Base-by-base conservation (phyloP, 2,329 filamentous ascomycete genomes). In the Aureobasidium sp. region DNA sequence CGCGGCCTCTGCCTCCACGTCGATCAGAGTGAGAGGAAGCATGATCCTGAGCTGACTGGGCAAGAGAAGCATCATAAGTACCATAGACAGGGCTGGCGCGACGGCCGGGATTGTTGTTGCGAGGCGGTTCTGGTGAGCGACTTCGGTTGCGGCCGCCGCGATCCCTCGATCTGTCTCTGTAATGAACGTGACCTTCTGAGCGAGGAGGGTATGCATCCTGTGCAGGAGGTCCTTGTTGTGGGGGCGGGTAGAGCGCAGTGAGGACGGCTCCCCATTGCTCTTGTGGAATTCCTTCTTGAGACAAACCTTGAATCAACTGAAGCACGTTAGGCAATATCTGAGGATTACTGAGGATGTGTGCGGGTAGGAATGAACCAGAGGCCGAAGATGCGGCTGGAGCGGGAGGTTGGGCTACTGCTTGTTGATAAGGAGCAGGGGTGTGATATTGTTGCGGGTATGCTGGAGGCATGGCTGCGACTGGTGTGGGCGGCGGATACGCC, bases 201-300 rank as follows among this genome's bases (percentile, higher is more conserved):
- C 34, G 48, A 27, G 39, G 11, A 37, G 39, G 51, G 17, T 62
- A 62, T 27, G 29, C 17, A 22, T 62, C 60, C 12, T 62, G 60
- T 51, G 64, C 57, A 14, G 67, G 66, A 12, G 49, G 41, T 5
- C 12, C 42, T 39, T 67, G 63, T 48, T 69, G 39, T 8, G 62
- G 68, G 42, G 72, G 68, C n/a, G 70, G 69, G 59, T 70, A 67
- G 47, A 84, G 76, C 57, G 82, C 77, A 67, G 80, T 75, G 37
- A 84, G 70, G n/a, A 82, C 79, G 3, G 81, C 79, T 7, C 74
- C 85, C 76, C 90, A 91, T 74, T 92, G 87, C 64, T 94, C 90
- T 74, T 89, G 81, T 2, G 89, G 83, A 29, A 94, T 80, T 52
- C 90, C 90, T 73, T 90, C 87, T 37, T 88, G 85, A 63, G 87